These are phyloP conservation scores for Lichtheimia ornata DNA, from an alignment of 371 early-diverging fungal species.

Conservation along the genomic window DNA sequence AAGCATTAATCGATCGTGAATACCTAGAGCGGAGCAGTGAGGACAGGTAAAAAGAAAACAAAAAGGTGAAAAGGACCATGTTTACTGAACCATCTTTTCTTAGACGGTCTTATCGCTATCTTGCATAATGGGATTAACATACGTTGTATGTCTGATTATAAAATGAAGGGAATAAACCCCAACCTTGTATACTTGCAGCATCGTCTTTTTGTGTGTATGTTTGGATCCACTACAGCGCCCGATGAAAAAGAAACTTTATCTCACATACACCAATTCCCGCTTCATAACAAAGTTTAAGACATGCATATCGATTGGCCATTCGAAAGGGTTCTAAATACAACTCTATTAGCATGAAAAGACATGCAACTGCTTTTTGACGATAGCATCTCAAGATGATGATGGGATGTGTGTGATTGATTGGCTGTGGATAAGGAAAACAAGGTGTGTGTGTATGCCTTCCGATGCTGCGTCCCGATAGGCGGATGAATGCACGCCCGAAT, in stretches of 20 bases:
- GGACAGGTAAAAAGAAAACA: conserved; percentile 50
- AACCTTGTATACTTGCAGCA: no score
- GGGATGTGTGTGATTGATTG: no score
- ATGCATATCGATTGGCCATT: no score
- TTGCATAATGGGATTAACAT: conserved; percentile 5
- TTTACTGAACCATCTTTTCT: not conserved
- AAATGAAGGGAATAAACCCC: no score
- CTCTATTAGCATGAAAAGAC: no score
- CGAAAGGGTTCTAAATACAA: no score
- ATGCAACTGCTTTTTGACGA: no score
- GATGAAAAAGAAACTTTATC: conserved; percentile 2
- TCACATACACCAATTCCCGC: not conserved
- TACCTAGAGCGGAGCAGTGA: conserved; percentile 75
- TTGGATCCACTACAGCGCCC: not conserved
- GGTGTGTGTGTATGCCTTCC: not conserved
- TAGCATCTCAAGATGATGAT: no score
- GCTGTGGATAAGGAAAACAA: not conserved
- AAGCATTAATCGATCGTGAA: conserved; percentile 83
- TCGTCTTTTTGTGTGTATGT: no score
- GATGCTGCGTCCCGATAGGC: conserved; percentile 3
- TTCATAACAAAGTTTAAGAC: no score
- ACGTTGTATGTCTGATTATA: no score
- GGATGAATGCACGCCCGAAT: not conserved
- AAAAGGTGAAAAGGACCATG: not conserved
- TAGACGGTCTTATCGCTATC: conserved; percentile 16